A percentile compares a stretch with the other conserved stretches of the same genome.
phyloP scores from a whole-genome alignment of 1,139 yeast species.

The Nakaseomyces kungkrabaensis region DNA sequence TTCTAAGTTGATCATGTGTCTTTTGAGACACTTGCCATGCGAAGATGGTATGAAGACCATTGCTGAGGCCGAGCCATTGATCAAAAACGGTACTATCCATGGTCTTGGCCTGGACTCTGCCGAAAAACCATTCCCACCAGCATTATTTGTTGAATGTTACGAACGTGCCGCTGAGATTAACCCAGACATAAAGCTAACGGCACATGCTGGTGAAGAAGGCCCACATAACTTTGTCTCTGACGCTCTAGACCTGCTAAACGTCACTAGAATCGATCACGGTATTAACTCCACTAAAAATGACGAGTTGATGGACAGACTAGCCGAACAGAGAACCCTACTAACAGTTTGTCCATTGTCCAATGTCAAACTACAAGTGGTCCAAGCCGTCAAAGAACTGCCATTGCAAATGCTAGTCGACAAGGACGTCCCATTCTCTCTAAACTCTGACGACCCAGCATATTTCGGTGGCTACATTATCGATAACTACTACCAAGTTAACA shows the following conservation, averaged over 20 bases:
- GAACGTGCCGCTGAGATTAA: slow-evolving; percentile 35
- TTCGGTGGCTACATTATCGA: slow-evolving; percentile 76
- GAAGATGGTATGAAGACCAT: slow-evolving; percentile 48
- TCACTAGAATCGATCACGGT: slow-evolving; percentile 71
- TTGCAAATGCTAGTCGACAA: slow-evolving; percentile 47
- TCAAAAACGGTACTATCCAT: slow-evolving; percentile 46
- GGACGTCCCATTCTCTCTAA: slow-evolving; percentile 62
- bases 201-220: slow-evolving; percentile 87
- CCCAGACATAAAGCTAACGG: slow-evolving; percentile 53
- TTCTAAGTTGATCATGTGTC: slow-evolving; percentile 67
- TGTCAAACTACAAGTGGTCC: slow-evolving; percentile 63
- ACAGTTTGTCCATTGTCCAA: slow-evolving; percentile 72
- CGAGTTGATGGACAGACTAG: slow-evolving; percentile 45
- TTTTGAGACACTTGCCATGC: slow-evolving; percentile 62
- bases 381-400: slow-evolving; percentile 57
- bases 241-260: slow-evolving; percentile 49
- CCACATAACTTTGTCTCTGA: slow-evolving; percentile 51
- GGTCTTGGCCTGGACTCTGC: slow-evolving; percentile 73
- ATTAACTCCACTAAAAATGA: slow-evolving; percentile 49
- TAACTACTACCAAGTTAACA: slow-evolving; percentile 57
- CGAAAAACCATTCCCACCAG: slow-evolving; percentile 68
- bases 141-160: slow-evolving; percentile 54
- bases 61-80: slow-evolving; percentile 40
- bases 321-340: slow-evolving; percentile 44
- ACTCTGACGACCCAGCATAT: slow-evolving; percentile 81